phyloP scores from a whole-genome alignment of 2,329 filamentous ascomycete species.

The Pseudocercospora crystallina region DNA sequence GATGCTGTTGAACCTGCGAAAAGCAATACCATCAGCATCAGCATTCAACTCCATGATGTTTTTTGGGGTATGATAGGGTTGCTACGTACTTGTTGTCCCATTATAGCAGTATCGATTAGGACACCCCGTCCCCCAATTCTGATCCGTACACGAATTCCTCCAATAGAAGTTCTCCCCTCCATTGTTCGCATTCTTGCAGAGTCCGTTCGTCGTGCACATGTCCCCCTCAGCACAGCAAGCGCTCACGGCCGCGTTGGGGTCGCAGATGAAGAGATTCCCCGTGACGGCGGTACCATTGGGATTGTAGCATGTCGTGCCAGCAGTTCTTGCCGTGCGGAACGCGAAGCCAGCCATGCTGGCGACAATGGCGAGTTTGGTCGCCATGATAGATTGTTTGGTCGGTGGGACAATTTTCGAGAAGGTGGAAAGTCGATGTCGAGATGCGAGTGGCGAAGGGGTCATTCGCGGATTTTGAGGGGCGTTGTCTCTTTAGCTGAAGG shows the following conservation, averaged over 20 bases:
- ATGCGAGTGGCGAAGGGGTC: too few relatives aligned
- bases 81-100: neutral
- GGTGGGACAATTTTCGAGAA: too few relatives aligned
- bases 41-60: too few relatives aligned
- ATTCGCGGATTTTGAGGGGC: too few relatives aligned
- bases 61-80: too few relatives aligned
- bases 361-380: too few relatives aligned
- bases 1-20: neutral
- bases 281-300: neutral
- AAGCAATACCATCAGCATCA: neutral
- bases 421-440: too few relatives aligned
- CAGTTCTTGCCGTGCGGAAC: too few relatives aligned
- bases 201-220: neutral
- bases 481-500: too few relatives aligned
- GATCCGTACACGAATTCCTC: neutral
- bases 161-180: neutral
- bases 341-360: too few relatives aligned
- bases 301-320: neutral
- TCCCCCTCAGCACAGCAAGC: neutral
- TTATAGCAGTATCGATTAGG: neutral
- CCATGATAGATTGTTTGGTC: too few relatives aligned
- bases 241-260: neutral
- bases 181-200: neutral
- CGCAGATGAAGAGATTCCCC: conserved; percentile 14
- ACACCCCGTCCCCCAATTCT: neutral